Evolutionary conservation across 2,329 filamentous ascomycete species (phyloP), one percentile per base, ranked within the genome.

Genomic region (Boeremia exigua): DNA sequence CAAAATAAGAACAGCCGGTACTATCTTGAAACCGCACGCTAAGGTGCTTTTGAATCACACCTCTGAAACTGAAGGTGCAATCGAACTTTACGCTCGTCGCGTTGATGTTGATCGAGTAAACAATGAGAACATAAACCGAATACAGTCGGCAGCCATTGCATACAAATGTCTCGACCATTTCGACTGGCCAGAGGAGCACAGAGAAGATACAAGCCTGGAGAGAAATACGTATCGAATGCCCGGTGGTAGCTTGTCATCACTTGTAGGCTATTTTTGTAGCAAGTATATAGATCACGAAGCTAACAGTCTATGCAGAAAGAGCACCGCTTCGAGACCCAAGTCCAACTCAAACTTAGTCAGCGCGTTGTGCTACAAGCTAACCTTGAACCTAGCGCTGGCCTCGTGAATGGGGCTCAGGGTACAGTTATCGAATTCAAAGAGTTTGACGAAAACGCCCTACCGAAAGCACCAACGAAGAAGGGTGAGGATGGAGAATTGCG

Each of bases 311-410:
- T 25, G 11, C 51, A 69, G 58, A 60, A 51, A 39, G 79, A 83
- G 12, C 82, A 84, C 58, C 77, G 79, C 1, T 82, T 79, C 48
- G 78, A 81, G 10, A 61, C 72, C 0, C 60, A 67, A 2, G 65
- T 82, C 12, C 64, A 79, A 49, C 72, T 85, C 12, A 85, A 84
- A 53, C 62, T 75, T 30, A 79, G 79, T 17, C 83, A 83, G 79
- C 75, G 79, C 2, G 82, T 86, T 5, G 78, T 85, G 5, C 74
- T 86, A 2, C 78, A 84, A 3, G 72, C 75, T 14, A 86, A 86
- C 53, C 66, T 85, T 6, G 77, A 73, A 14, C 62, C 70, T 4
- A 6, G 15, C 1, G 27, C 43, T 0, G 72, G 69, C 9, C 66
- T 76, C 2, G 72, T 75, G 2, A 76, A 76, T 43, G 74, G 74